These are phyloP conservation scores for Pichia sporocuriosa DNA, from an alignment of 805 yeast species.

Conservation along the genomic window DNA sequence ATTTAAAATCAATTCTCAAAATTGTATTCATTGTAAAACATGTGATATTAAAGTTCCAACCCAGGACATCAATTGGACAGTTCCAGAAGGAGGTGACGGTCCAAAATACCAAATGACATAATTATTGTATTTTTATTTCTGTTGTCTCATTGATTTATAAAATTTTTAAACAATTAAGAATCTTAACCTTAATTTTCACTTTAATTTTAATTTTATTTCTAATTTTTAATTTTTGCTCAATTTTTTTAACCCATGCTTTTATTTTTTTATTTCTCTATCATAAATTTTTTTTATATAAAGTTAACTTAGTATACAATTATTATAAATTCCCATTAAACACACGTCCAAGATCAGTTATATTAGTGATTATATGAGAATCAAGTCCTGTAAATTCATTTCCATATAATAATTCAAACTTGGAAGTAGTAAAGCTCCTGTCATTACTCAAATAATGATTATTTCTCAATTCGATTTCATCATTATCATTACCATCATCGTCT, in stretches of 20 bases:
- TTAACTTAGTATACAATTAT: background rate
- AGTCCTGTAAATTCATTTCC: conserved; percentile 22
- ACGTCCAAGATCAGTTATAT: conserved; percentile 24
- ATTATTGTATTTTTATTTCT: background rate
- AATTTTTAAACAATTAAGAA: too few relatives aligned
- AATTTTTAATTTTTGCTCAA: background rate
- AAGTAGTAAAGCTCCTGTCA: too few relatives aligned
- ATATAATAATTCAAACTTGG: conserved; percentile 19
- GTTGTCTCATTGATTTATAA: too few relatives aligned
- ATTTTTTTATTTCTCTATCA: background rate
- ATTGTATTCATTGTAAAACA: conserved; percentile 97
- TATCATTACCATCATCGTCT: background rate
- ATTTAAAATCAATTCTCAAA: conserved; percentile 92
- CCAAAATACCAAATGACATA: conserved; percentile 86
- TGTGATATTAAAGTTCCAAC: conserved; percentile 96
- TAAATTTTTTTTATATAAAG: too few relatives aligned
- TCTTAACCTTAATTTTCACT: background rate
- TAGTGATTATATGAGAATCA: conserved; percentile 15
- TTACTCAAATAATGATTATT: too few relatives aligned
- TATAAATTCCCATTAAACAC: conserved; percentile 20
- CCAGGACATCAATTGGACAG: conserved; percentile 91
- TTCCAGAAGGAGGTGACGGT: conserved; percentile 99
- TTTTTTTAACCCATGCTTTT: background rate
- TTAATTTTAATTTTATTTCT: background rate
- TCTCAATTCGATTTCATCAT: too few relatives aligned